Conservation (phyloP, 345 rosid genomes). For the Arabidopsis suecica region DNA sequence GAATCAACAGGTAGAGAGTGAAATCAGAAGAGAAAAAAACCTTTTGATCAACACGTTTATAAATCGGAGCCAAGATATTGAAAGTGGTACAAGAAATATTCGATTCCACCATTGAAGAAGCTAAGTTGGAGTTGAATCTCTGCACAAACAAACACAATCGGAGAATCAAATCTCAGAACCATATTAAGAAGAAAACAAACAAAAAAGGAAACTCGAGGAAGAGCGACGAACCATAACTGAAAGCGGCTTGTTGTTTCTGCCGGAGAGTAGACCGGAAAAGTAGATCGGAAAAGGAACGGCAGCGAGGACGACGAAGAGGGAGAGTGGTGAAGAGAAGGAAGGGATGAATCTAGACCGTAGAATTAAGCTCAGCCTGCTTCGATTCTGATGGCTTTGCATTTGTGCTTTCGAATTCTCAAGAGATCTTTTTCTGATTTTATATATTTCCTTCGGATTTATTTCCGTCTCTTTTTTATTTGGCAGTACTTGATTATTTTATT, state of each 20-base stretch:
- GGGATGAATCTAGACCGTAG: constrained; percentile 44
- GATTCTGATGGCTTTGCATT: constrained; percentile 44
- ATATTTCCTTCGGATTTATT: neutral
- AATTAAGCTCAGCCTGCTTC: constrained; percentile 24
- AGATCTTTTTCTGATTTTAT: constrained; percentile 22
- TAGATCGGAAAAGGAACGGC: constrained; percentile 40
- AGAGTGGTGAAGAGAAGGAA: constrained; percentile 38
- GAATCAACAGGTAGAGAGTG: neutral
- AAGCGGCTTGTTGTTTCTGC: constrained; percentile 31
- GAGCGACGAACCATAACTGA: constrained; percentile 36
- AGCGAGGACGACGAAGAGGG: constrained; percentile 41
- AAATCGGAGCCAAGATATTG: constrained; percentile 83
- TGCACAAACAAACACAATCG: constrained; percentile 21
- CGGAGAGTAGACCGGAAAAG: constrained; percentile 42
- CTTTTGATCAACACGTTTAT: constrained; percentile 69
- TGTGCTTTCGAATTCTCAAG: constrained; percentile 34
- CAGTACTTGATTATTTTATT: neutral
- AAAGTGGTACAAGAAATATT: constrained; percentile 78
- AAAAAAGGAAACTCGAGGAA: neutral
- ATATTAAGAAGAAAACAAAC: constrained; percentile 10
- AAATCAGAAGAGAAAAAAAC: constrained; percentile 35
- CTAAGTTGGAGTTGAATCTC: constrained; percentile 49
- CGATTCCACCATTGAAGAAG: constrained; percentile 45
- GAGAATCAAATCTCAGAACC: constrained; percentile 31
- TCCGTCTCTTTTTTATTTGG: neutral